These are phyloP conservation scores for Orbilia blumenaviensis DNA, from an alignment of 2,329 filamentous ascomycete species.

Conservation along the genomic window DNA sequence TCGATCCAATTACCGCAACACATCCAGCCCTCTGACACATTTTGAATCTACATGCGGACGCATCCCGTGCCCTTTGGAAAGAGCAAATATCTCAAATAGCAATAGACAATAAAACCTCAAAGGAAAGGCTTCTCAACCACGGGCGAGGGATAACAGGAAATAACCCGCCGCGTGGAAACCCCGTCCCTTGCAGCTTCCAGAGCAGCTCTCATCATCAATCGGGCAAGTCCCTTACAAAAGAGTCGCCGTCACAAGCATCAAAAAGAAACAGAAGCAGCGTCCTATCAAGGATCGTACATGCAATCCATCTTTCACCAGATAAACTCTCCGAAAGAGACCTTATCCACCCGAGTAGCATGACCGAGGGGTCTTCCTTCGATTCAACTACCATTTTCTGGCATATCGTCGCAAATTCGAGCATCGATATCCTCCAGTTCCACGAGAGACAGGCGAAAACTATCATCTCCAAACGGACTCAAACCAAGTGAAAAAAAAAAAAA, in stretches of 20 bases:
- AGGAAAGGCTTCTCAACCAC: constrained; percentile 23
- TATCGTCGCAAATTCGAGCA: constrained; percentile 63
- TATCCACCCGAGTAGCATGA: constrained; percentile 47
- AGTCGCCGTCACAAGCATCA: constrained; percentile 11
- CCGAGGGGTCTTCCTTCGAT: constrained; percentile 32
- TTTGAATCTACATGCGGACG: no score
- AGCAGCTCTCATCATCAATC: constrained; percentile 50
- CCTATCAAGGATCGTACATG: constrained; percentile 24
- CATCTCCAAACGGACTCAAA: constrained; percentile 23
- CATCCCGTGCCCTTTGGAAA: constrained; percentile 1
- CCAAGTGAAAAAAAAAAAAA: neutral
- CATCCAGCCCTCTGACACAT: constrained; percentile 1
- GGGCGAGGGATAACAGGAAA: constrained; percentile 34
- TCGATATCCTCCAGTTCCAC: constrained; percentile 61
- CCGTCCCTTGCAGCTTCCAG: constrained; percentile 30
- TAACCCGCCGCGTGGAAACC: constrained; percentile 46
- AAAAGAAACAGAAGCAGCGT: neutral
- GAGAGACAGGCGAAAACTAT: neutral
- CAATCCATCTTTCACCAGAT: neutral
- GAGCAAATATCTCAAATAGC: neutral
- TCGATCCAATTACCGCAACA: constrained; percentile 42
- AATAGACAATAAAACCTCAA: constrained; percentile 5
- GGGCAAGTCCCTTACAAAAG: constrained; percentile 41
- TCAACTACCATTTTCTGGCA: constrained; percentile 44
- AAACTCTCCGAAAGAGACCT: constrained; percentile 38